Evolutionary conservation across 106 monocot species (phyloP).

Genomic region (Hemerocallis citrina): DNA sequence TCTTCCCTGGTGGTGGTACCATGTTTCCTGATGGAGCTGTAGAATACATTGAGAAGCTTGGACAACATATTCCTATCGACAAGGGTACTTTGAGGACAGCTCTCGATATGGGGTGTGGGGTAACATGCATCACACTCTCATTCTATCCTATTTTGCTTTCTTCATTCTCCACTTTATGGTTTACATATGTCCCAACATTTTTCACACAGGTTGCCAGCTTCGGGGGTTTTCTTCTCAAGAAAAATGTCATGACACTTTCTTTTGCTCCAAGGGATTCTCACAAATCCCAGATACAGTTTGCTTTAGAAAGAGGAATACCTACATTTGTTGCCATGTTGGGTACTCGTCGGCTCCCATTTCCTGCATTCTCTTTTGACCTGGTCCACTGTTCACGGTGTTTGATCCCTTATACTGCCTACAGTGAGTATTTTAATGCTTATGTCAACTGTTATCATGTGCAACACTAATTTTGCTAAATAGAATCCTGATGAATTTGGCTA

Average conservation of each 20-base stretch:
- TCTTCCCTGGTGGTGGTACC: constrained; percentile 93
- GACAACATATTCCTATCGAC: constrained; percentile 59
- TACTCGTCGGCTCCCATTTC: constrained; percentile 80
- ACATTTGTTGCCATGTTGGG: constrained; percentile 93
- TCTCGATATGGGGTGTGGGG: constrained; percentile 98
- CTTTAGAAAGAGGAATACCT: constrained; percentile 93
- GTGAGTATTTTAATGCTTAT: constrained; percentile 36
- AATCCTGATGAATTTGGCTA: neutral
- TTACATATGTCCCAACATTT: constrained; percentile 6
- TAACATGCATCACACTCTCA: constrained; percentile 19
- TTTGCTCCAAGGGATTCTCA: constrained; percentile 97
- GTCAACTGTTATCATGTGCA: neutral
- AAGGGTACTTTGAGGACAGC: constrained; percentile 74
- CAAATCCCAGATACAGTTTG: constrained; percentile 94
- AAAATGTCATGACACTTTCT: constrained; percentile 72
- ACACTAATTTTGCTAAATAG: neutral
- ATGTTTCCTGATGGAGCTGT: constrained; percentile 98
- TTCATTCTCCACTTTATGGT: neutral
- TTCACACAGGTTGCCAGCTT: constrained; percentile 80
- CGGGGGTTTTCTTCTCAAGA: constrained; percentile 81
- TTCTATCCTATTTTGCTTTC: neutral
- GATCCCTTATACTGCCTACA: constrained; percentile 86
- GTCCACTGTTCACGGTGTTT: constrained; percentile 90
- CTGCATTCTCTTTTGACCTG: constrained; percentile 70
- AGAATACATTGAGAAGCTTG: constrained; percentile 80